Evolutionary conservation across 768 basidiomycete species (phyloP), one percentile per base, ranked within the genome.

Genomic region (Naganishia vishniacii): DNA sequence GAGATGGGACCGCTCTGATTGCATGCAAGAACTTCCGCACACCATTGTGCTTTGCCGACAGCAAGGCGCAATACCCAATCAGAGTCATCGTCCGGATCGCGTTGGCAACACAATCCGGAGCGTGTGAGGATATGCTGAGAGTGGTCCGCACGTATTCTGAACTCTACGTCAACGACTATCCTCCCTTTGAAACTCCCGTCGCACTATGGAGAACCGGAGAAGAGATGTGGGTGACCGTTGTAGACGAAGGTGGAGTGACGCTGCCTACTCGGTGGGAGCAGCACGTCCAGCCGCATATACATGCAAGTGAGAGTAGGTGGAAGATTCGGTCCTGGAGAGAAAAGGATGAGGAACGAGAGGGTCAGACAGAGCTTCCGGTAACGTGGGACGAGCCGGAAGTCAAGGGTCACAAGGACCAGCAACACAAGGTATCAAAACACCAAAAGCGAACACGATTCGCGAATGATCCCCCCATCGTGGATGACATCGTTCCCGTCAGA

Each of bases 111-210:
- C 53, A 56, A 56, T 34, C 53, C 9, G 53, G 53, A 34, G 53
- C 53, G 15, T 37, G 53, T 34, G 53, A 56, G 13, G 53, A 56
- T 26, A 56, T 56, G 53, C 53, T 56, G 13, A 56, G 40, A 56
- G 34, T 29, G 34, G 53, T 26, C 12, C 53, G 34, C 9, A 34
- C 53, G 20, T 26, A 56, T 29, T 37, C 53, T 13, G 34, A 56
- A 26, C 37, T 56, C 37, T 56, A 41, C 53, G 53, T 20, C 34
- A 56, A 56, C 23, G 53, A 34, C 4, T 56, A 56, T 37, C 53
- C 23, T 5, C 32, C 53, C 20, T 56, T 37, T 29, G 53, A 56
- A n/a, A 12, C 40, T 13, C 53, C 53, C 20, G 53, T 56, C 16
- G 53, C 53, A 7, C 20, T 56, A 12, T 56, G 53, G 53, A 56